Percentiles rank a stretch among this genome's conserved stretches.
Conservation (phyloP, 2,329 filamentous ascomycete genomes). For the Colletotrichum scovillei region DNA sequence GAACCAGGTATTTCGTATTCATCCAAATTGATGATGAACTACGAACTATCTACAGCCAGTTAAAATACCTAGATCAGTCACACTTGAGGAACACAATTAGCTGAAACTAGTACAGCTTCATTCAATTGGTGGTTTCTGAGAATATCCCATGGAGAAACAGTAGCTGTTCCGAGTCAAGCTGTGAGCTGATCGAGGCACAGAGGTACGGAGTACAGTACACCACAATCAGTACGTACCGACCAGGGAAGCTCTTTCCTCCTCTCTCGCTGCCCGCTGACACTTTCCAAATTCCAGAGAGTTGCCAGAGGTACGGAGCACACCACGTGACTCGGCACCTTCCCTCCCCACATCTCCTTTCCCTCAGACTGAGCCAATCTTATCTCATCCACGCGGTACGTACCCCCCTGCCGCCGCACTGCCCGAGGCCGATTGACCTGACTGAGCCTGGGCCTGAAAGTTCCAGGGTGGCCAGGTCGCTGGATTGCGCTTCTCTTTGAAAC, state of each 20-base stretch:
- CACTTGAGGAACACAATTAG: background rate
- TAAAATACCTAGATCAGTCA: background rate
- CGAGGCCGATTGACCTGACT: conserved; percentile 25
- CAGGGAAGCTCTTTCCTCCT: background rate
- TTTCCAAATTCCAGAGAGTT: too few relatives aligned
- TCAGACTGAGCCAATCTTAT: conserved; percentile 5
- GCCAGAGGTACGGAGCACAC: too few relatives aligned
- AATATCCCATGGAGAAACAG: conserved; percentile 10
- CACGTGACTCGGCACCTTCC: background rate
- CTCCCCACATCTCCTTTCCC: conserved; percentile 1
- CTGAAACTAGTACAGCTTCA: background rate
- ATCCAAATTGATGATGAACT: too few relatives aligned
- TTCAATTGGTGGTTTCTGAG: background rate
- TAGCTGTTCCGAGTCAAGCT: conserved; percentile 11
- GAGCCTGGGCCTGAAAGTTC: conserved; percentile 35
- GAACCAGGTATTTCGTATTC: too few relatives aligned
- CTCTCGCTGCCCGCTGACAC: background rate
- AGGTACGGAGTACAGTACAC: too few relatives aligned
- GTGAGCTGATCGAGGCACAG: background rate
- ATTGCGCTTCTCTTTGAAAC: conserved; percentile 33
- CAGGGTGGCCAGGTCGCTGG: conserved; percentile 33
- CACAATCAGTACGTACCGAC: background rate
- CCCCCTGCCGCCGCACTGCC: conserved; percentile 24
- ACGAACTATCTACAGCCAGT: background rate
- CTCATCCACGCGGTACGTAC: conserved; percentile 12